phyloP scores from a whole-genome alignment of 2,329 filamentous ascomycete species.

The Exophiala spinifera region DNA sequence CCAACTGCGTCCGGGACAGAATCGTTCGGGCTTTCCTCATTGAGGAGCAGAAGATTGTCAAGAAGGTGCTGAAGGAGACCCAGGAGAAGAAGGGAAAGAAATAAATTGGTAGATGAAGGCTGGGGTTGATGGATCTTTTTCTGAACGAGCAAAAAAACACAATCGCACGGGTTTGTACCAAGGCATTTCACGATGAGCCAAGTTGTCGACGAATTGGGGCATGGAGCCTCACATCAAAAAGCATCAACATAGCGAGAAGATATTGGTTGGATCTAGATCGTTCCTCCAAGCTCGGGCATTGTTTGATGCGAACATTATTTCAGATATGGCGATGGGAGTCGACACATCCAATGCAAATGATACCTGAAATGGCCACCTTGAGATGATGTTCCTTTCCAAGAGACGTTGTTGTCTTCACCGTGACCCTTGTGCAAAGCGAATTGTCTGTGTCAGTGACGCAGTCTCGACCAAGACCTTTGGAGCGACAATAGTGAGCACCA shows the following conservation, averaged over 20 bases:
- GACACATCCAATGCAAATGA: background rate
- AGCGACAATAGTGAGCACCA: background rate
- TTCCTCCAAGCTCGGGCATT: background rate
- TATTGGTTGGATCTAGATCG: background rate
- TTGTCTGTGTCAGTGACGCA: too few species aligned
- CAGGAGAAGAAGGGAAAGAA: conserved; percentile 71
- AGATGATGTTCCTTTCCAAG: too few species aligned
- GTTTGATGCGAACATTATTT: background rate
- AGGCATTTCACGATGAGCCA: background rate
- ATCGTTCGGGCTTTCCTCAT: conserved; percentile 98
- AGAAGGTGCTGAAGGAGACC: conserved; percentile 99
- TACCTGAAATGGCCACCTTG: background rate
- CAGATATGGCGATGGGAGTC: background rate
- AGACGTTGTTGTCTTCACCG: too few species aligned
- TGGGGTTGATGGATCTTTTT: conserved; percentile 3
- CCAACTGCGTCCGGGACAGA: conserved; percentile 96
- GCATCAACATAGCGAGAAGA: background rate
- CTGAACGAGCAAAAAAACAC: conserved; percentile 3
- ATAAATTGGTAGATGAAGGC: conserved; percentile 35
- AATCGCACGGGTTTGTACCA: background rate
- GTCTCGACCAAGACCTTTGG: background rate
- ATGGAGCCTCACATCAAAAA: background rate
- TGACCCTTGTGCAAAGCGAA: too few species aligned
- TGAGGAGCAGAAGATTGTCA: conserved; percentile 99
- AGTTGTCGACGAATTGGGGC: background rate